phyloP scores from a whole-genome alignment of 768 basidiomycete genomes.

The Amanita pseudoporphyria region DNA sequence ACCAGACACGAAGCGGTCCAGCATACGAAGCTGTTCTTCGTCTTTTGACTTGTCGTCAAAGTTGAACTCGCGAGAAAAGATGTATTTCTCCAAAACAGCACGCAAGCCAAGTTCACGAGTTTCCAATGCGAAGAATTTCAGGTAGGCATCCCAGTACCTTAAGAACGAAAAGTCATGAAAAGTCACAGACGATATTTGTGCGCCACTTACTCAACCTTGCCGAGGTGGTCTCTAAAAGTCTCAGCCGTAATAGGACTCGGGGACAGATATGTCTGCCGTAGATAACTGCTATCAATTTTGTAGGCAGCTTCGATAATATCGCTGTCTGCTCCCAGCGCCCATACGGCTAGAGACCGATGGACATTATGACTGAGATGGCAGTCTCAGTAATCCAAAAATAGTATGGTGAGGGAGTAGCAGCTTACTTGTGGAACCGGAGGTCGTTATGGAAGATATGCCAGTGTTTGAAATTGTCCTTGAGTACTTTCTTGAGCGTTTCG shows the following conservation, averaged over 20 bases:
- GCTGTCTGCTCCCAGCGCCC: constrained; percentile 45
- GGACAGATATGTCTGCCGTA: constrained; percentile 29
- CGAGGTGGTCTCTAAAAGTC: constrained; percentile 48
- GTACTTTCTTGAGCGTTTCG: constrained; percentile 24
- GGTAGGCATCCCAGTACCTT: constrained; percentile 53
- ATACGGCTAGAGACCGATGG: constrained; percentile 50
- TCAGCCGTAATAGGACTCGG: constrained; percentile 33
- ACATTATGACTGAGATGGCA: constrained; percentile 32
- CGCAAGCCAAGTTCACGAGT: constrained; percentile 34
- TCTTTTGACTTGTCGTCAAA: constrained; percentile 19
- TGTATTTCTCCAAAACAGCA: constrained; percentile 44
- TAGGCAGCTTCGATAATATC: constrained; percentile 29
- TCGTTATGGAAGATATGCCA: constrained; percentile 48
- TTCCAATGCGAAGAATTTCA: constrained; percentile 40
- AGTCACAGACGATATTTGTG: not conserved
- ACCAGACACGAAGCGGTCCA: constrained; percentile 45
- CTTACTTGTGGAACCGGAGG: constrained; percentile 27
- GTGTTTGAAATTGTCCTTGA: constrained; percentile 43
- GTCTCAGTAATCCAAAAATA: not conserved
- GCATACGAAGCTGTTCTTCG: constrained; percentile 40
- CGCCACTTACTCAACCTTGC: constrained; percentile 38
- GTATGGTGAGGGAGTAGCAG: constrained; percentile 1
- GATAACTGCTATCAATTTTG: constrained; percentile 24
- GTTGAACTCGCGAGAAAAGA: constrained; percentile 48
- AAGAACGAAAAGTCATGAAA: not conserved